Evolutionary conservation across 345 rosid genomes (phyloP), one percentile per base, ranked within the genome.

Genomic region (Cardamine chenopodiifolia): DNA sequence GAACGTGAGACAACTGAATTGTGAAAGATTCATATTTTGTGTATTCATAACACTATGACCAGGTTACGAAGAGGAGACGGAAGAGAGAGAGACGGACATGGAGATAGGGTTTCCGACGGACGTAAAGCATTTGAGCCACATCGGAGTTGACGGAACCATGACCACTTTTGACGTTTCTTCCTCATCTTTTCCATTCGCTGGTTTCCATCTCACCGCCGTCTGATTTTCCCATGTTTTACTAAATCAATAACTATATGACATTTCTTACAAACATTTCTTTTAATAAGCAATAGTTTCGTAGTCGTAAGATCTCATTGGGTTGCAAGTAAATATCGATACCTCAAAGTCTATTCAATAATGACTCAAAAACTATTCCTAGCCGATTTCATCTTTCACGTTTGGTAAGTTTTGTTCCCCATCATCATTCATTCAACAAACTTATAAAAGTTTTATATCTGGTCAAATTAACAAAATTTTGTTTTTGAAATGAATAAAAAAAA

Each of bases 111-210:
- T 72, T 18, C 97, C 97, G 7, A 91, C 95, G 40, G 92, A 91
- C 77, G 97, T 89, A 85, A 91, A 87, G 76, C 97, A 91, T 74
- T 79, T 91, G 79, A 86, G 88, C 18, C 97, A 91, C 78, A 89
- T 91, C 18, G 97, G 97, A 70, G 78, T 85, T 72, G 95, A 86
- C 70, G 95, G 89, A 23, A 70, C 74, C 47, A 74, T 81, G 68
- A 80, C 81, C 44, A 77, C 54, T 37, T 77, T 70, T 22, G 76
- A 64, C 66, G 18, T 28, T 14, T 17, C 68, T 13, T 67, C 73
- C 11, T 65, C 80, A 2, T 20, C 80, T 48, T 71, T 64, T 71
- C 76, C 76, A 12, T 71, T 71, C 31, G 2, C 66, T 34, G 40
- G 47, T 15, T 64, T 77, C 28, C 76, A 71, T 35, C 40, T 76